Percentiles rank a stretch among this genome's conserved stretches.
Evolutionary conservation across 768 basidiomycete genomes (phyloP).

Genomic region (Tulasnella sp.): DNA sequence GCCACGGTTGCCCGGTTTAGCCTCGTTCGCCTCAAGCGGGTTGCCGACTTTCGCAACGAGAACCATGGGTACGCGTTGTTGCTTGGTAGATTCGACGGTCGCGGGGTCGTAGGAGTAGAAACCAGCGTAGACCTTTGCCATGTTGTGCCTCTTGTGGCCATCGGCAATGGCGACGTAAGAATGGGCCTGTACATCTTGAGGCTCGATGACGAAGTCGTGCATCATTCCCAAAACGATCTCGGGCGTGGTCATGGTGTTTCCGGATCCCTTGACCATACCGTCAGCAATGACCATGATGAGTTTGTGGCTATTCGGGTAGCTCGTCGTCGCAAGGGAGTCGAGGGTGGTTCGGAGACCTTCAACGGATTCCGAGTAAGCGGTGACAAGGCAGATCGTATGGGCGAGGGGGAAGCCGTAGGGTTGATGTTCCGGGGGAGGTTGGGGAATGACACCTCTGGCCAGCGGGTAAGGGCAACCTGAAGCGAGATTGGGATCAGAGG

Average conservation of each 20-base stretch:
- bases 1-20: conserved; percentile 96
- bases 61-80: conserved; percentile 93
- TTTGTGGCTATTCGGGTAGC: conserved; percentile 98
- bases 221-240: conserved; percentile 96
- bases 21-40: conserved; percentile 77
- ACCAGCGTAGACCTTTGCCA: conserved; percentile 97
- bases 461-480: conserved; percentile 93
- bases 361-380: conserved; percentile 95
- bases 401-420: conserved; percentile 95
- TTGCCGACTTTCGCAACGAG: conserved; percentile 96
- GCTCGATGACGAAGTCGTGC: conserved; percentile 82
- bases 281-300: conserved; percentile 93
- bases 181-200: conserved; percentile 83
- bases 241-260: conserved; percentile 83
- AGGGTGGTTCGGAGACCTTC: conserved; percentile 95
- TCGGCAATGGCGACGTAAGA: conserved; percentile 99
- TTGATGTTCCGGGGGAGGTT: conserved; percentile 85
- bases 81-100: conserved; percentile 85
- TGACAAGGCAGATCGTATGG: conserved; percentile 93
- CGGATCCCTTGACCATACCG: conserved; percentile 96
- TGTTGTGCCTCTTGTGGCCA: conserved; percentile 99
- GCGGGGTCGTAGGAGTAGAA: conserved; percentile 94
- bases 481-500: conserved; percentile 41
- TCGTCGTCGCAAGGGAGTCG: conserved; percentile 97
- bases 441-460: conserved; percentile 74